These are phyloP conservation scores for Vicia villosa DNA, from an alignment of 306 rosid genomes.

Conservation along the genomic window DNA sequence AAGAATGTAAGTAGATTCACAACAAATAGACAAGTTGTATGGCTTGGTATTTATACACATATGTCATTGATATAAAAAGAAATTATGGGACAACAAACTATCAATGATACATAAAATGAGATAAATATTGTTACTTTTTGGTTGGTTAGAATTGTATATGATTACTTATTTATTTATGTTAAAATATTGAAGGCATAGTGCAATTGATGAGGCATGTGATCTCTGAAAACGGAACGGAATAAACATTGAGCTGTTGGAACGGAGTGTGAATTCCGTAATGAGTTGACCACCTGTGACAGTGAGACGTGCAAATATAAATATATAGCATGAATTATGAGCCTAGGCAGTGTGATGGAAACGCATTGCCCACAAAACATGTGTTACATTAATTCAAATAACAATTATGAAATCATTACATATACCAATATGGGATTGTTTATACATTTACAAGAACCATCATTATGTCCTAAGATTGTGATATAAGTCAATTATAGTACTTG, in stretches of 20 bases:
- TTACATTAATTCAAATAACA: constrained; percentile 12
- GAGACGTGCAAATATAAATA: constrained; percentile 15
- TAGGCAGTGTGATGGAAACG: constrained; percentile 42
- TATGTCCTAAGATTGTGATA: background rate
- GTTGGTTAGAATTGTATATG: too few relatives aligned
- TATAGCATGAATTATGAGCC: constrained; percentile 46
- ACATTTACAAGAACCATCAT: background rate
- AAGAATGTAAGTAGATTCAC: too few relatives aligned
- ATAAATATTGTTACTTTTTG: too few relatives aligned
- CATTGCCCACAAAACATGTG: constrained; percentile 34
- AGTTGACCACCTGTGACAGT: constrained; percentile 36
- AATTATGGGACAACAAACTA: too few relatives aligned
- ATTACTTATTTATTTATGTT: too few relatives aligned
- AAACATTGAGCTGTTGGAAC: constrained; percentile 35
- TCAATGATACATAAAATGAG: too few relatives aligned
- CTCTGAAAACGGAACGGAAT: constrained; percentile 43
- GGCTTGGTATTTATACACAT: too few relatives aligned
- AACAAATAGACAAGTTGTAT: too few relatives aligned
- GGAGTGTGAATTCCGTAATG: constrained; percentile 51
- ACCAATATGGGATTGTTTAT: constrained; percentile 16
- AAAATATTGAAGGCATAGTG: too few relatives aligned
- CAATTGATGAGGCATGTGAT: constrained; percentile 8
- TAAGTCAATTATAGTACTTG: background rate
- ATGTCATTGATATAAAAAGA: too few relatives aligned
- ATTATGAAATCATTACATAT: constrained; percentile 36